Evolutionary conservation across 371 early-diverging fungal genomes (phyloP), one percentile per base, ranked within the genome.

Genomic region (Mortierella sp.): DNA sequence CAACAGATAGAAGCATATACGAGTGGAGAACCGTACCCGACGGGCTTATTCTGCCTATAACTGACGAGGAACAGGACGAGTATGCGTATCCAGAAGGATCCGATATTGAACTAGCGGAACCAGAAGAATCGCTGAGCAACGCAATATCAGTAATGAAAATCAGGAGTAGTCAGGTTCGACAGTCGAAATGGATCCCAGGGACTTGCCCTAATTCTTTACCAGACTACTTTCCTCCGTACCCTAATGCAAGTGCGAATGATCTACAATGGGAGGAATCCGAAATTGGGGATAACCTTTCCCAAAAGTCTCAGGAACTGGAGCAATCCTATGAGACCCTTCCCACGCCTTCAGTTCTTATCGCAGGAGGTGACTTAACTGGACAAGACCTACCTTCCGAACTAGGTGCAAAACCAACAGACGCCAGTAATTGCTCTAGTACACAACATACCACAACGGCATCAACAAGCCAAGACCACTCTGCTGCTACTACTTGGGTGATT

Each of bases 31-130:
- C 64, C 26, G 57, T 79, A 5, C 74, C 80, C 2, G 67, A 66
- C 21, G 66, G 74, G 7, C 70, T 79, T 61, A 25, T 66, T 18
- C 62, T 79, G 66, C 80, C 80, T 30, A 63, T 60, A 57, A 79
- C 80, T 9, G 80, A 73, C 14, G 74, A 79, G 23, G 80, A 73
- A 30, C 80, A 79, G 67, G 80, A 79, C 25, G 80, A 61, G 9
- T 79, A 69, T 51, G 80, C 80, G 9, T 79, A 79, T 60, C 74
- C 80, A n/a, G 76, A 76, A 15, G 68, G 57, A 19, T 60, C 71
- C n/a, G 67, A 64, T 25, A 64, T 60, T 46, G 80, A 70, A 37
- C 37, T 9, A 5, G 3, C 9, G 9, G 37, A 37, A 37, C 37
- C 37, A 37, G 37, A 37, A 37, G 37, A 37, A 37, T 37, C 37